Evolutionary conservation across 768 basidiomycete genomes (phyloP).

Genomic region (Leucocoprinus leucothites): DNA sequence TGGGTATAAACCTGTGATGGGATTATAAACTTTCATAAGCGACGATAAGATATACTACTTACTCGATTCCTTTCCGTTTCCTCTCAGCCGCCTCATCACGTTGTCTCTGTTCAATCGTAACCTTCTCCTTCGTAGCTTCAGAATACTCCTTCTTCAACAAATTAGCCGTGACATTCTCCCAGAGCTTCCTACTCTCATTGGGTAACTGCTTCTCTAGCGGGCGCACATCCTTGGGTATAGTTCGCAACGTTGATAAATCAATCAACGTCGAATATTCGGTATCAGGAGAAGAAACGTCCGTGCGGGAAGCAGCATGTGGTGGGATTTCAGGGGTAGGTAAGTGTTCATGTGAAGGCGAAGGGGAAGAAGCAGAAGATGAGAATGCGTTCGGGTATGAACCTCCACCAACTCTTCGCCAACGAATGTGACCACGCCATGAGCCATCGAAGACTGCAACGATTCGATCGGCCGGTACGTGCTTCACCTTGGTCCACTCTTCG

Average conservation of each 20-base stretch:
- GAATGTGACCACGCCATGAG: conserved; percentile 79
- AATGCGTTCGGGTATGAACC: conserved; percentile 40
- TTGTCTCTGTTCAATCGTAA: conserved; percentile 90
- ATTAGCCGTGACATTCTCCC: conserved; percentile 78
- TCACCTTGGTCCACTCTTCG: conserved; percentile 79
- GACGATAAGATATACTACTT: conserved; percentile 33
- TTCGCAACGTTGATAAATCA: conserved; percentile 66
- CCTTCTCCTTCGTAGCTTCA: conserved; percentile 91
- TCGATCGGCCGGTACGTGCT: conserved; percentile 80
- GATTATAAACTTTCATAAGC: background rate
- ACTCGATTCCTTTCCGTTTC: conserved; percentile 78
- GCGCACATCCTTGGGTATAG: conserved; percentile 83
- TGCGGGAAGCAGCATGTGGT: conserved; percentile 39
- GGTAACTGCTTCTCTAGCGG: conserved; percentile 76
- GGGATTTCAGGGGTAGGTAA: conserved; percentile 34
- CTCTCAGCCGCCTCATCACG: conserved; percentile 85
- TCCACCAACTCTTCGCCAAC: conserved; percentile 64
- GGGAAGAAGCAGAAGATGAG: conserved; percentile 44
- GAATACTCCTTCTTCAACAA: conserved; percentile 82
- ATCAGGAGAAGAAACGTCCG: conserved; percentile 39
- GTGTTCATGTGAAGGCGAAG: conserved; percentile 41
- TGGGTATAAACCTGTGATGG: conserved; percentile 58
- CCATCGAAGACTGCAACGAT: conserved; percentile 86
- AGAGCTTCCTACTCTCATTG: conserved; percentile 82
- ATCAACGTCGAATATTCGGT: conserved; percentile 67